Base-by-base conservation (phyloP, 1,284 basidiomycete species). In the Apiotrichum laibachii region DNA sequence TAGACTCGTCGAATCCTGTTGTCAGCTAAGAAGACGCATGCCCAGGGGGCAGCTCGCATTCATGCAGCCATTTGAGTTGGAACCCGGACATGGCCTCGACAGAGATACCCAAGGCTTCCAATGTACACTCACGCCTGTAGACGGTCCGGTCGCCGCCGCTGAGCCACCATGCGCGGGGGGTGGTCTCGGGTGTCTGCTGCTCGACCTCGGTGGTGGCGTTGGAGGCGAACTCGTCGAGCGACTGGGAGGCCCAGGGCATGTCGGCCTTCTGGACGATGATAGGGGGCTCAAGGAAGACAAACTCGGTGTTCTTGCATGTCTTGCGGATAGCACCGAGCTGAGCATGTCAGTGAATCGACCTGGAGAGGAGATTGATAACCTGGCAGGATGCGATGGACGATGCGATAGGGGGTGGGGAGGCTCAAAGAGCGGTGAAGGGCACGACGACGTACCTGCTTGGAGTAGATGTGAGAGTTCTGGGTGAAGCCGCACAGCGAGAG, bases 101-200 rank as follows among this genome's bases (percentile, higher is more conserved):
- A n/a, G n/a, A n/a, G n/a, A n/a, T n/a, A n/a, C n/a, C n/a, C 26
- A 7, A 31, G 3, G 26, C 26, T 7, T 31, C 26, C 40, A 53
- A 16, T 2, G 5, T 40, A 3, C 9, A 70, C 77, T 68, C 67
- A 79, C 75, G 66, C 52, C 63, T 67, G 55, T 72, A 76, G 1
- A 64, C 67, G 67, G 35, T 82, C 81, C 56, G 80, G 75, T 85
- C 84, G 3, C 77, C 70, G 5, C 77, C 75, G 16, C 50, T 33
- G 59, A 80, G 84, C 86, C 86, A 93, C 92, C 92, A 94, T 1
- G 83, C 90, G 61, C 91, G 82, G 12, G 90, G 86, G 1, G 82
- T 85, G 37, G 86, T 81, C 35, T 85, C 81, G 4, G 86, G 85
- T 1, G 77, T 76, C 50, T 74, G 73, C 66, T 88, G 84, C 16